Evolutionary conservation across 2,329 filamentous ascomycete species (phyloP), one percentile per base, ranked within the genome.

Genomic region (Capronia americana): DNA sequence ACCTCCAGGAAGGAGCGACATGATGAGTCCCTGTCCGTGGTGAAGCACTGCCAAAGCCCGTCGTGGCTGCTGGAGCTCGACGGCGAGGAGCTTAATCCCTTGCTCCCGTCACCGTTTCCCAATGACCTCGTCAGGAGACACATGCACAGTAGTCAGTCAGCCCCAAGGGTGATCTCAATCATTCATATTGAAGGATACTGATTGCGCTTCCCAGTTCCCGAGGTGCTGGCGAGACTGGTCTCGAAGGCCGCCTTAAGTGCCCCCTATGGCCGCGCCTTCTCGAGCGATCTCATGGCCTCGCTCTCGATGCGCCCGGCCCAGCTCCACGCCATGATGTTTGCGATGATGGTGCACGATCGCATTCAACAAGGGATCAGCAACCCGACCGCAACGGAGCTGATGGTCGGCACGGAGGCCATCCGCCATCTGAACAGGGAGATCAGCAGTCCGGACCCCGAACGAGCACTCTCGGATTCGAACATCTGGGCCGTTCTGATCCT

Each of bases 401-500:
- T 64, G 54, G 48, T 64, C 17, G 56, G 48, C 26, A 58, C 55
- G 12, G 74, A 77, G 57, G 73, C 77, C 1, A 76, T 79, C 60
- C 69, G 73, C 26, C 66, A 75, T 64, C 74, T 78, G 28, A 78
- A 74, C n/a, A 57, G 71, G 24, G 74, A 76, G 20, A 67, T 79
- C 46, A 70, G 66, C 23, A 72, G 77, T 61, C 75, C 76, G 20
- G 28, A 60, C 46, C 58, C 58, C 0, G 57, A 58, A n/a, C 75
- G 73, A 11, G 75, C 74, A 1, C 60, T 73, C 3, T 74, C 72
- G 17, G 77, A 79, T 65, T 72, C 75, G 0, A 72, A 77, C 2
- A 71, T 79, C 32, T 69, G 78, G 12, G 76, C 75, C 41, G 75
- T 79, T 0, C 70, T 78, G 12, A 77, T 75, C 55, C 74, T 79